Evolutionary conservation across 2,329 filamentous ascomycete species (phyloP).

Genomic region (Fusarium sublunatum): DNA sequence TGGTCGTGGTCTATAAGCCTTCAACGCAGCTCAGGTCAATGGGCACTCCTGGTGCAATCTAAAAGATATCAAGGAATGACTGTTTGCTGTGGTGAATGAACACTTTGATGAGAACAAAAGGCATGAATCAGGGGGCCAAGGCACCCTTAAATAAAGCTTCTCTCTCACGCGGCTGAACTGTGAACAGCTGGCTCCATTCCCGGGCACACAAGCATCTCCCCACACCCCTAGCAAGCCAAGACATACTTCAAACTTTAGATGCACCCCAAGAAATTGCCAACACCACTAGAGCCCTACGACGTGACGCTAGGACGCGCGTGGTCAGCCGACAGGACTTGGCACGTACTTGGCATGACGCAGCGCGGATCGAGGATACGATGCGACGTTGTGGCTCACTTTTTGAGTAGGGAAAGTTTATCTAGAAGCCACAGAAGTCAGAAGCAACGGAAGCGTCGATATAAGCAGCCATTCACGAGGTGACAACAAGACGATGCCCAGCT

Average conservation of each 20-base stretch:
- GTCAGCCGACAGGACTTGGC: conserved; percentile 40
- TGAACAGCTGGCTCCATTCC: conserved; percentile 19
- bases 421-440: conserved; percentile 21
- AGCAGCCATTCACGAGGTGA: conserved; percentile 16
- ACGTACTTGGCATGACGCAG: conserved; percentile 35
- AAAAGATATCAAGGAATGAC: conserved; percentile 40
- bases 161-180: conserved; percentile 24
- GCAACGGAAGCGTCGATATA: not conserved
- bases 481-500: conserved; percentile 7
- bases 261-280: conserved; percentile 22
- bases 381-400: conserved; percentile 21
- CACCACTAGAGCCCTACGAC: conserved; percentile 28
- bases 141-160: conserved; percentile 37
- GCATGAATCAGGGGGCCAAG: conserved; percentile 11
- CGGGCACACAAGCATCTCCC: not conserved
- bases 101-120: conserved; percentile 11
- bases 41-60: conserved; percentile 41
- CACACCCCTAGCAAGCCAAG: conserved; percentile 1
- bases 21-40: conserved; percentile 31
- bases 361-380: conserved; percentile 27
- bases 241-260: conserved; percentile 8
- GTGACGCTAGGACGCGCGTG: conserved; percentile 30
- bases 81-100: conserved; percentile 23
- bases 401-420: conserved; percentile 13
- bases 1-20: conserved; percentile 35